Evolutionary conservation across 1,139 yeast genomes (phyloP).

Genomic region (Pichia sp.): DNA sequence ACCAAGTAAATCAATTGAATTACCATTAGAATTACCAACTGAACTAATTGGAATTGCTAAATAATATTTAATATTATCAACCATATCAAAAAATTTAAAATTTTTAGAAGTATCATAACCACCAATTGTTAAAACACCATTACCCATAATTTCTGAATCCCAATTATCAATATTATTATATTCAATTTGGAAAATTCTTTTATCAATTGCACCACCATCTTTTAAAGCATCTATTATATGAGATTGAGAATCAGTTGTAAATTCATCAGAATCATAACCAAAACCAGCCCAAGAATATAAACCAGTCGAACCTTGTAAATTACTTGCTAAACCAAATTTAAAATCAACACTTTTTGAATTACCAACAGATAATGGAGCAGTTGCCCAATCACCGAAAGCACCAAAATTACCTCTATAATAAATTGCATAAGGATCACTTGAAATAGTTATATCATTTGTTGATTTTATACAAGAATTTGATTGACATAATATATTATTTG

Average conservation of each 20-base stretch:
- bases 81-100: constrained; percentile 10
- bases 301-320: constrained; percentile 14
- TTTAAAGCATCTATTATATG: constrained; percentile 16
- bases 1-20: constrained; percentile 2
- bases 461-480: constrained; percentile 14
- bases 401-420: constrained; percentile 17
- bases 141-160: constrained; percentile 17
- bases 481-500: constrained; percentile 11
- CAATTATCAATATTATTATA: constrained; percentile 14
- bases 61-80: constrained; percentile 5
- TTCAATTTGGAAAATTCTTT: constrained; percentile 14
- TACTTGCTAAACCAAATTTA: constrained; percentile 17
- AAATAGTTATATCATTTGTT: constrained; percentile 1
- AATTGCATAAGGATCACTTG: constrained; percentile 13
- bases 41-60: constrained; percentile 6
- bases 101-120: constrained; percentile 12
- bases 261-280: constrained; percentile 14
- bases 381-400: constrained; percentile 19
- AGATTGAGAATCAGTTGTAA: constrained; percentile 1
- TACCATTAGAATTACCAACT: constrained; percentile 5
- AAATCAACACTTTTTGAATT: constrained; percentile 10
- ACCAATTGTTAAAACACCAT: constrained; percentile 20
- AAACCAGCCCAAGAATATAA: constrained; percentile 22
- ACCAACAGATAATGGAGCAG: constrained; percentile 14
- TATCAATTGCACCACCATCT: constrained; percentile 15